Evolutionary conservation across 306 rosid species (phyloP), one percentile per base, ranked within the genome.

Genomic region (Hippophae tibetana): DNA sequence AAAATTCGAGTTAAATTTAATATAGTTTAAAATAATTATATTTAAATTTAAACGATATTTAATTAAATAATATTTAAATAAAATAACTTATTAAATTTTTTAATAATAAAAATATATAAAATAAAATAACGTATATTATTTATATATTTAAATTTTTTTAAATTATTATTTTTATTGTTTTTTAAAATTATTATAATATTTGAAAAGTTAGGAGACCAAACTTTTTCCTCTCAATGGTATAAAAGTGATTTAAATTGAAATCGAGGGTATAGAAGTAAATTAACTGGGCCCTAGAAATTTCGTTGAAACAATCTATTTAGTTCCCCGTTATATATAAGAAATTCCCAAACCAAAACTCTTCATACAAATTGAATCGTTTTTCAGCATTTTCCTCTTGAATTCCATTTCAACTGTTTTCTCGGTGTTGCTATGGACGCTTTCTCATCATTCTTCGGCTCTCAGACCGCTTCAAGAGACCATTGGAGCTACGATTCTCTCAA

Each of bases 401-500:
- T n/a, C 45, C 49, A 13, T 4, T 49, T 41, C 3, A 6, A 5
- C 25, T 66, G 56, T 46, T 23, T 14, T 43, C 41, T 14, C 27
- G 6, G 38, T 10, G 11, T 61, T 56, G 42, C 42, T 23, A 10
- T 90, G 98, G 92, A 87, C 7, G 65, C 87, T 0, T 85, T 86
- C 78, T 42, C 78, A 2, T 85, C 96, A 5, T 87, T 81, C 78
- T 87, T 82, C 68, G 81, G 70, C 58, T 76, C 90, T 25, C 87
- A 82, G 56, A 44, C 80, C 11, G 60, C 82, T 18, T 57, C 87
- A 0, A 56, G 79, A 59, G 81, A 23, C 60, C 84, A 79, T 47
- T 85, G 96, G 95, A 76, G 68, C 61, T 79, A 72, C 50, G 89
- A 87, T 43, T 70, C 97, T 25, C 92, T 87, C 57, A 85, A 87